phyloP scores from a whole-genome alignment of 345 rosid species.

The Salix caprea region DNA sequence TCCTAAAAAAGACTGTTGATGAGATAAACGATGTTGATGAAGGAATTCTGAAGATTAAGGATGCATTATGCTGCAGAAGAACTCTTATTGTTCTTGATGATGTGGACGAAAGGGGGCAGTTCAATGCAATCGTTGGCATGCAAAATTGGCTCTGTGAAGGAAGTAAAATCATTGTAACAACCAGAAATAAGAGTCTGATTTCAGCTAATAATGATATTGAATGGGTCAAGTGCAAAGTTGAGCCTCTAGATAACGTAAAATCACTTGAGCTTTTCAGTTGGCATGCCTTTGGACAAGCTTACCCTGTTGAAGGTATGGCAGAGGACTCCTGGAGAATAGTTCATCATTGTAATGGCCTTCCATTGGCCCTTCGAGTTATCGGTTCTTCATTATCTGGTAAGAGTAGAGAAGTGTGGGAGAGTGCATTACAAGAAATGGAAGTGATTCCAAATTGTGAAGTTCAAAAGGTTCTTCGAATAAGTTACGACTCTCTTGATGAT shows the following conservation, averaged over 20 bases:
- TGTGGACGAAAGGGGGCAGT: too few species aligned
- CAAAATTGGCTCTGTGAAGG: too few species aligned
- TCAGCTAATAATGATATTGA: too few species aligned
- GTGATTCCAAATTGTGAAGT: neutral
- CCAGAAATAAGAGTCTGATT: too few species aligned
- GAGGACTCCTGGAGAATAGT: neutral
- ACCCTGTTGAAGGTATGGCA: neutral
- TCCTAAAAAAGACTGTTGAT: too few species aligned
- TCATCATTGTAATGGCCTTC: neutral
- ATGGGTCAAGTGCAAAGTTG: neutral
- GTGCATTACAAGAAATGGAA: conserved; percentile 6
- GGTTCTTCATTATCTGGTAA: neutral
- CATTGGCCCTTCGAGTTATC: neutral
- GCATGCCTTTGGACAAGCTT: neutral
- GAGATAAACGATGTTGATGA: too few species aligned
- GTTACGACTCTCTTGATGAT: neutral
- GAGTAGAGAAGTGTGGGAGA: conserved; percentile 5
- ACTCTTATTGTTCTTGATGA: too few species aligned
- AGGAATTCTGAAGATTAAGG: too few species aligned
- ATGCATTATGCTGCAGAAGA: too few species aligned
- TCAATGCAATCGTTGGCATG: too few species aligned
- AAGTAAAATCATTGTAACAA: too few species aligned
- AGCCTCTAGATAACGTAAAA: neutral
- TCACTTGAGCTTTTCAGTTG: neutral
- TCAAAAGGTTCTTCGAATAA: neutral